A percentile compares a stretch with the other conserved stretches of the same genome.
Conservation (phyloP, 1,284 basidiomycete genomes). For the Trichosporon ovoides region DNA sequence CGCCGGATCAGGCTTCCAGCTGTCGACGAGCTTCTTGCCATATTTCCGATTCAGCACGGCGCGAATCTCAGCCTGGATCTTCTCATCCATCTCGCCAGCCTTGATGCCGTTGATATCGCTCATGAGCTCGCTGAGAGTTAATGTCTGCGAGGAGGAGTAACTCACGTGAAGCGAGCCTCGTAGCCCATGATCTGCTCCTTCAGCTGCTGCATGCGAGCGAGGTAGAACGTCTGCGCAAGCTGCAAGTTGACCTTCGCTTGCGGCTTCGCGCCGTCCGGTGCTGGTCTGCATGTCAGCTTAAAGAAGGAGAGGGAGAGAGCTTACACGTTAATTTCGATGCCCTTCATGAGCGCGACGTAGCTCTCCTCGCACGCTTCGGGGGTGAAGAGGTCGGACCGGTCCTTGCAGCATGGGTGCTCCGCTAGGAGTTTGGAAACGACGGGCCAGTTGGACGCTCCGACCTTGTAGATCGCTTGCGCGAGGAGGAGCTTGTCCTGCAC, state of each 20-base stretch:
- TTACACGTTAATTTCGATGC: conserved; percentile 63
- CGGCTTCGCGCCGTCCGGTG: conserved; percentile 36
- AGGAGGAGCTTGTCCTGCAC: conserved; percentile 59
- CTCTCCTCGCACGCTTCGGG: conserved; percentile 62
- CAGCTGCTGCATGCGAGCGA: conserved; percentile 63
- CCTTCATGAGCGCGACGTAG: conserved; percentile 63
- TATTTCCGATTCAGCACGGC: conserved; percentile 35
- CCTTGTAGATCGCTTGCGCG: conserved; percentile 76
- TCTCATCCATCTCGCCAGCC: conserved; percentile 61
- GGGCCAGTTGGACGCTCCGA: conserved; percentile 69
- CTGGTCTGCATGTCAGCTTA: conserved; percentile 30
- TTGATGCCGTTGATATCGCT: conserved; percentile 59
- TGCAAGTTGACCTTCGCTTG: conserved; percentile 56
- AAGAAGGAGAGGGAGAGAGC: conserved; percentile 25
- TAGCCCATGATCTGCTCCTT: conserved; percentile 62
- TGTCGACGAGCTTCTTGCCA: conserved; percentile 39
- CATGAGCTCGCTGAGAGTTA: conserved; percentile 27
- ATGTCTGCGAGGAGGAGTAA: conserved; percentile 13
- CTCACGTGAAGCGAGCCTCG: conserved; percentile 71
- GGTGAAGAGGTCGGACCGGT: conserved; percentile 60
- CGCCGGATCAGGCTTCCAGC: conserved; percentile 35
- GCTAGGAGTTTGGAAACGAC: conserved; percentile 61
- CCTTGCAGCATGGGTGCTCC: conserved; percentile 51
- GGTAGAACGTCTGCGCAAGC: conserved; percentile 68
- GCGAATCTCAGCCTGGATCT: conserved; percentile 52